phyloP scores from a whole-genome alignment of 2,329 filamentous ascomycete species.

The Colletotrichum horii region DNA sequence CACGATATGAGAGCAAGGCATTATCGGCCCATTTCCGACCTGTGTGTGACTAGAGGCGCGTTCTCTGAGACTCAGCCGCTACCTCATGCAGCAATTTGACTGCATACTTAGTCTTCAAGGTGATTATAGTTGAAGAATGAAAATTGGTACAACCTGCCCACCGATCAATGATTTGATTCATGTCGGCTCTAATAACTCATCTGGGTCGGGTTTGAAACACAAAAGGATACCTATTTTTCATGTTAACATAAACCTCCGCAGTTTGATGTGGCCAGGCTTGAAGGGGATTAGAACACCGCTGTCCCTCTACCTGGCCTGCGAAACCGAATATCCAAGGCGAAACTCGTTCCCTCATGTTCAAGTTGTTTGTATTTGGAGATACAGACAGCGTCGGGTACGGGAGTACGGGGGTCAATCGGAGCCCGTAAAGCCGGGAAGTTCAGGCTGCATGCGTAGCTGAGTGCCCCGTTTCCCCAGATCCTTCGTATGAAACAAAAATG shows the following conservation, averaged over 20 bases:
- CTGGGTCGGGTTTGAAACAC: too few relatives aligned
- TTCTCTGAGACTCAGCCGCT: background rate
- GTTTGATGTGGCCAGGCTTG: too few relatives aligned
- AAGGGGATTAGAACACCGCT: background rate
- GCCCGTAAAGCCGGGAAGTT: background rate
- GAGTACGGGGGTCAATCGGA: background rate
- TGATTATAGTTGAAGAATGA: background rate
- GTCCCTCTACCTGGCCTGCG: accelerated
- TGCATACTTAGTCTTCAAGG: background rate
- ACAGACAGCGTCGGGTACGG: background rate
- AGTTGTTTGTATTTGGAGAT: background rate
- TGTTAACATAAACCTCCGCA: too few relatives aligned
- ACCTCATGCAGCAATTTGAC: background rate
- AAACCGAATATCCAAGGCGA: accelerated
- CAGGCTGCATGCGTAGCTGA: background rate
- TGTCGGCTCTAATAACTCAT: background rate
- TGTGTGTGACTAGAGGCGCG: background rate
- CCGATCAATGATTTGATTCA: background rate
- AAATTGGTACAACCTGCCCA: background rate
- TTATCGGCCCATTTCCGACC: background rate
- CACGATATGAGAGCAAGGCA: background rate
- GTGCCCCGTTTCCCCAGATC: background rate
- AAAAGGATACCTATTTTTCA: too few relatives aligned
- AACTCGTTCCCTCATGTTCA: background rate
- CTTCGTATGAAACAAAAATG: background rate